A percentile compares a stretch with the other conserved stretches of the same genome.
phyloP scores from a whole-genome alignment of 768 basidiomycete species.

The Lanmaoa pseudosensibilis region DNA sequence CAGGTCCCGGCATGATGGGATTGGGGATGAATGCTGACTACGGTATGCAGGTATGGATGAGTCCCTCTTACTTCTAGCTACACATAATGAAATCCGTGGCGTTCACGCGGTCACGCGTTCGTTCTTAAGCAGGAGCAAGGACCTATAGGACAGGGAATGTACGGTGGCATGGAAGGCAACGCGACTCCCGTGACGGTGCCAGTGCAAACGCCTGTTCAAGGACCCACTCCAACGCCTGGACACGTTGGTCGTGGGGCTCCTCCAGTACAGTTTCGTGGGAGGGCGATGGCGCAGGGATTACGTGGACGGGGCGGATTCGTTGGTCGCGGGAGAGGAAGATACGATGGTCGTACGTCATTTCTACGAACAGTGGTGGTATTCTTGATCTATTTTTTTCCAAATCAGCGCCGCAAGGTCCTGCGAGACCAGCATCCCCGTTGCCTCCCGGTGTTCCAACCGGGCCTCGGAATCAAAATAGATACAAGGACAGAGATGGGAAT shows the following conservation, averaged over 20 bases:
- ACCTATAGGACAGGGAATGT: constrained; percentile 68
- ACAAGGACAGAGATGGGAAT: constrained; percentile 85
- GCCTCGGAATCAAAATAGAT: constrained; percentile 84
- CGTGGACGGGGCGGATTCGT: constrained; percentile 46
- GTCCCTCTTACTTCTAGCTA: constrained; percentile 31
- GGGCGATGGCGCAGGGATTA: constrained; percentile 42
- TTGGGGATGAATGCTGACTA: constrained; percentile 72
- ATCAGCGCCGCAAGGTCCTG: constrained; percentile 50
- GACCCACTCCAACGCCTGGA: constrained; percentile 31
- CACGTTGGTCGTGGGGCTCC: constrained; percentile 33
- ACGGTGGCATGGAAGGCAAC: constrained; percentile 58
- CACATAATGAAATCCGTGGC: constrained; percentile 40
- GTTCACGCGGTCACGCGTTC: constrained; percentile 26
- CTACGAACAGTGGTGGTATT: background rate
- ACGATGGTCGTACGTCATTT: constrained; percentile 41
- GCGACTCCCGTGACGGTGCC: constrained; percentile 48
- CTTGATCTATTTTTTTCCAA: background rate
- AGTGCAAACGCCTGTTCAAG: constrained; percentile 36
- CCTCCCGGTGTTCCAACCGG: constrained; percentile 88
- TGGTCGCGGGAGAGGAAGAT: constrained; percentile 38
- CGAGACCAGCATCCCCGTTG: constrained; percentile 79
- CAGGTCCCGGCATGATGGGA: constrained; percentile 61
- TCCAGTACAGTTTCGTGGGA: constrained; percentile 45
- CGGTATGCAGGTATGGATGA: constrained; percentile 65
- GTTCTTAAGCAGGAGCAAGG: constrained; percentile 51